Conservation (phyloP, 768 basidiomycete genomes). For the Astraeus odoratus region DNA sequence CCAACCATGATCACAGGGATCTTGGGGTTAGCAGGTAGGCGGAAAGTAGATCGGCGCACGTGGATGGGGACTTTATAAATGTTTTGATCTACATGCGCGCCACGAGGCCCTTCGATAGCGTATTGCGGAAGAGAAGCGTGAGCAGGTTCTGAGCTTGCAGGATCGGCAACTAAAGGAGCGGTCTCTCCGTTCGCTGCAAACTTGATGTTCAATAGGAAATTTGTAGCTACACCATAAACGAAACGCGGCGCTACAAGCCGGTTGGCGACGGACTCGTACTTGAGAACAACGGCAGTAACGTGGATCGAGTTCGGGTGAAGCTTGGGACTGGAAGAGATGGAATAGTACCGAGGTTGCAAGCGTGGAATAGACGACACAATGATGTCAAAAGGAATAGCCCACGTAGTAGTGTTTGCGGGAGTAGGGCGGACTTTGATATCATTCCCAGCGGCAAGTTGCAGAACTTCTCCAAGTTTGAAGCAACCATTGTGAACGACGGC, state of each 20-base stretch:
- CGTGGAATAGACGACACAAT: constrained; percentile 91
- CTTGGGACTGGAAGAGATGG: constrained; percentile 97
- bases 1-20: constrained; percentile 99
- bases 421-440: constrained; percentile 51
- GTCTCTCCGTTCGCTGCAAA: constrained; percentile 58
- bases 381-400: constrained; percentile 95
- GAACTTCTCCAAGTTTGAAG: constrained; percentile 88
- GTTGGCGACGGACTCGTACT: constrained; percentile 68
- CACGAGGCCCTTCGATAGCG: constrained; percentile 85
- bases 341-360: constrained; percentile 96
- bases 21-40: constrained; percentile 95
- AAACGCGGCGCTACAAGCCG: constrained; percentile 50
- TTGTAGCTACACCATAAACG: constrained; percentile 89
- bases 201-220: constrained; percentile 93
- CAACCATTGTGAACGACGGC: constrained; percentile 71
- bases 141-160: constrained; percentile 29
- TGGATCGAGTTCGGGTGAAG: constrained; percentile 85
- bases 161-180: constrained; percentile 36
- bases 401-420: constrained; percentile 70
- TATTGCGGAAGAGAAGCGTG: constrained; percentile 57
- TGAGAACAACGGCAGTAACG: constrained; percentile 91
- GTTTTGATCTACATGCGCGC: constrained; percentile 65
- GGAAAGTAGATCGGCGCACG: constrained; percentile 93
- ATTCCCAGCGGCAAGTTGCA: constrained; percentile 86
- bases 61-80: constrained; percentile 88